Evolutionary conservation across 1,284 basidiomycete genomes (phyloP), one percentile per base, ranked within the genome.

Genomic region (Leccinum pallidistipes): DNA sequence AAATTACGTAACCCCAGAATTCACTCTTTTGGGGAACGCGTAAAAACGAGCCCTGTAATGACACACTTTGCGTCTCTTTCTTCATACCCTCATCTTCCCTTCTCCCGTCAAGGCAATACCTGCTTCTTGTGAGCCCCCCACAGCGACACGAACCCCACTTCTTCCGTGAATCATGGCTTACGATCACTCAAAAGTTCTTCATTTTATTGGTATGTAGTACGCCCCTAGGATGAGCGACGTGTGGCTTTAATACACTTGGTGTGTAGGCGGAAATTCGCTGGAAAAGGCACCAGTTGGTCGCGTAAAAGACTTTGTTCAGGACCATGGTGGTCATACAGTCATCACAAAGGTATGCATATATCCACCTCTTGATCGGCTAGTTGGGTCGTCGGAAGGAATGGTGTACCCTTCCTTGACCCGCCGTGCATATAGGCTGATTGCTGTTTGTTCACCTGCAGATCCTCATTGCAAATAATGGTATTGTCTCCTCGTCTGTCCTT

Each of bases 381-480:
- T 36, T 56, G 18, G 27, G 43, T 60, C 57, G 60, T 55, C 38
- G 58, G 43, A 34, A 49, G 55, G 29, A 18, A 10, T 66, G 51
- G 27, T 2, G 3, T 51, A 6, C 11, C 32, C 36, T 21, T 18
- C 55, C 24, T 21, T 47, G 12, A 47, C 21, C 45, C 45, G 45
- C 45, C 45, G 29, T 58, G 18, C 8, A 56, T 3, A 4, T 18
- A 52, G 27, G n/a, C 64, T 75, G 31, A 72, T 57, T 18, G 0
- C 51, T 61, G 10, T 52, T 32, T 61, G 53, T 58, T 53, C 3
- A 2, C 21, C 21, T 8, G 1, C 69, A 96, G 95, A 90, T 98
- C 68, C 89, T 98, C 70, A 97, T 97, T 75, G 95, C 95, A 67
- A 97, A 97, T 79, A 97, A 97, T 76, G 95, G 95, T 91, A 66